Percentiles rank a stretch among this genome's conserved stretches.
phyloP scores from a whole-genome alignment of 441 rosid genomes.

The Melastoma candidum region DNA sequence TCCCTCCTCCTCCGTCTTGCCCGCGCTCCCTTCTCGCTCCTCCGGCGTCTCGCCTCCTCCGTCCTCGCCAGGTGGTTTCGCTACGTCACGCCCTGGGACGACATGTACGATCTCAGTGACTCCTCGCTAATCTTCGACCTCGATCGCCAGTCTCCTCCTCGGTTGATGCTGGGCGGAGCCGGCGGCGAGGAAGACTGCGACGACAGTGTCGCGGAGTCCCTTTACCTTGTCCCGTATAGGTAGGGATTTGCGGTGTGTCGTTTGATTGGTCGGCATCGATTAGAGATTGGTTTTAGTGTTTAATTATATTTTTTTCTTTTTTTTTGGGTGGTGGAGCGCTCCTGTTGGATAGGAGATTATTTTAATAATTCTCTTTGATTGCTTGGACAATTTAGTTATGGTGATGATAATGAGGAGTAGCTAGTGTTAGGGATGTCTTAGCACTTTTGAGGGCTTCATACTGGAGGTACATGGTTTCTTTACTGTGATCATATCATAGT shows the following conservation, averaged over 20 bases:
- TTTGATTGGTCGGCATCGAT: neutral
- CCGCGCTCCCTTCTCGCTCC: slow-evolving; percentile 23
- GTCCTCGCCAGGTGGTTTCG: slow-evolving; percentile 14
- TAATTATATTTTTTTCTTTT: neutral
- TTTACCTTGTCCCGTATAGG: slow-evolving; percentile 10
- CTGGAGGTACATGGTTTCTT: too few species aligned
- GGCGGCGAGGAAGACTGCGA: slow-evolving; percentile 13
- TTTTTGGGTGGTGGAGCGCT: neutral
- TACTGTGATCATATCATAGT: too few species aligned
- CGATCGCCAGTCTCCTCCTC: slow-evolving; percentile 17
- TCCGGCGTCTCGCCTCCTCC: slow-evolving; percentile 22
- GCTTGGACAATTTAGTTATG: too few species aligned
- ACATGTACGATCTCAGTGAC: slow-evolving; percentile 30
- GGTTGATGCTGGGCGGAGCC: slow-evolving; percentile 7
- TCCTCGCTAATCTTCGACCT: slow-evolving; percentile 19
- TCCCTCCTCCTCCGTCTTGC: slow-evolving; percentile 24
- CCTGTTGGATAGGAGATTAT: too few species aligned
- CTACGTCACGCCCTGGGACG: slow-evolving; percentile 7
- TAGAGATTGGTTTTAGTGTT: too few species aligned
- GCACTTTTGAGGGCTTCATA: too few species aligned
- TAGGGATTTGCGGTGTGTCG: neutral
- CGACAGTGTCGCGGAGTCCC: slow-evolving; percentile 4
- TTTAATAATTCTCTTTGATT: too few species aligned
- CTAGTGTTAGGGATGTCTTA: too few species aligned
- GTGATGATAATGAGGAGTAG: too few species aligned